phyloP scores from a whole-genome alignment of 768 basidiomycete species.

The Rhizopogon vinicolor region DNA sequence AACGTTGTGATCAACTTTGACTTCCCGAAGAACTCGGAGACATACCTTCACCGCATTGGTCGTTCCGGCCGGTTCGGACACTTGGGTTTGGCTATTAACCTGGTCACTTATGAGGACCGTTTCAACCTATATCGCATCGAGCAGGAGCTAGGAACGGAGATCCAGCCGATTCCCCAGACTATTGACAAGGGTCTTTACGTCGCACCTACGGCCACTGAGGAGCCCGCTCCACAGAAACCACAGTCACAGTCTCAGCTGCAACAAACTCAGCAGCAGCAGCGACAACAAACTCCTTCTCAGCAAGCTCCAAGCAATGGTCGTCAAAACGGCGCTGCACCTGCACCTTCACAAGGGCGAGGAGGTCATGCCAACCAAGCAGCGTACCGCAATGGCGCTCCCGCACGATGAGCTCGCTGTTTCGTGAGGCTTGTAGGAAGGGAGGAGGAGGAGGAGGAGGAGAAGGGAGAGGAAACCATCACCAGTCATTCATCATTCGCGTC shows the following conservation, averaged over 20 bases:
- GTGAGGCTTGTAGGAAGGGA: neutral
- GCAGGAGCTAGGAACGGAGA: slow-evolving; percentile 97
- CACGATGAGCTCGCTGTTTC: slow-evolving; percentile 17
- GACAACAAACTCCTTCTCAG: slow-evolving; percentile 23
- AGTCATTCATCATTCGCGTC: slow-evolving; percentile 11
- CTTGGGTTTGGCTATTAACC: slow-evolving; percentile 93
- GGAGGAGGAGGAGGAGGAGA: neutral
- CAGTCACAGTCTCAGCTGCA: slow-evolving; percentile 31
- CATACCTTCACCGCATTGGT: slow-evolving; percentile 97
- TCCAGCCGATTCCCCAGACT: slow-evolving; percentile 86
- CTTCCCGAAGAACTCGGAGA: slow-evolving; percentile 98
- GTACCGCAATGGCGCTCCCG: slow-evolving; percentile 23
- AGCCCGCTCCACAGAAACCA: slow-evolving; percentile 40
- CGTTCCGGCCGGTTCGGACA: slow-evolving; percentile 98
- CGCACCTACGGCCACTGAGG: slow-evolving; percentile 54
- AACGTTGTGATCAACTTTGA: slow-evolving; percentile 99
- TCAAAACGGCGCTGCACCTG: slow-evolving; percentile 18
- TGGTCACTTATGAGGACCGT: slow-evolving; percentile 96
- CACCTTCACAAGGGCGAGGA: slow-evolving; percentile 18
- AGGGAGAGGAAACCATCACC: slow-evolving; percentile 5
- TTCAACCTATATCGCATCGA: slow-evolving; percentile 98
- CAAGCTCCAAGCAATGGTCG: slow-evolving; percentile 24
- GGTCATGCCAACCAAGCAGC: slow-evolving; percentile 18
- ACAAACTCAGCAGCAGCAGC: slow-evolving; percentile 21
- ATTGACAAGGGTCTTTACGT: slow-evolving; percentile 95